Percentiles rank a stretch among this genome's conserved stretches.
Conservation (phyloP, 306 rosid species). For the Prunus mira region DNA sequence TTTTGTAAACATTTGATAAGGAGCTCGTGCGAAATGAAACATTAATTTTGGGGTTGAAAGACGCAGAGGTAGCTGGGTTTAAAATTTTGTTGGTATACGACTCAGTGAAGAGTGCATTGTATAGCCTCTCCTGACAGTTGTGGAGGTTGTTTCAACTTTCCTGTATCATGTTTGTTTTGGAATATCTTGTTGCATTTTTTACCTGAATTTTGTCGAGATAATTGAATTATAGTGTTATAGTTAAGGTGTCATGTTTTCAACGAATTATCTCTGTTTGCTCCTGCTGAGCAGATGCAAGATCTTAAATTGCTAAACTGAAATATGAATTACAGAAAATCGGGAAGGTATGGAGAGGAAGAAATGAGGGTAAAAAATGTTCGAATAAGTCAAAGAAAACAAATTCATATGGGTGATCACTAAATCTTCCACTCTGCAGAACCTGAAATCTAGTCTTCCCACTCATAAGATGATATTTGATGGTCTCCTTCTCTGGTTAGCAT, state of each 20-base stretch:
- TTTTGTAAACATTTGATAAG: neutral
- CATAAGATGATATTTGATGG: neutral
- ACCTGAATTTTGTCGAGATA: neutral
- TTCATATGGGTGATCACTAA: neutral
- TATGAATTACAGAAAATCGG: too few species aligned
- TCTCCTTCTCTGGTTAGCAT: slow-evolving; percentile 11
- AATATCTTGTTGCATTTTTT: neutral
- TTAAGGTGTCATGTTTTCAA: neutral
- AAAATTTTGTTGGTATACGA: slow-evolving; percentile 3
- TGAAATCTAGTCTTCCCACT: neutral
- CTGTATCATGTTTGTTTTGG: neutral
- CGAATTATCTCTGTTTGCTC: neutral
- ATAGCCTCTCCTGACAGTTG: slow-evolving; percentile 36
- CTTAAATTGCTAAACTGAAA: too few species aligned
- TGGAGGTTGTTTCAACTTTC: neutral
- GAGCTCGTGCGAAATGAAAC: neutral
- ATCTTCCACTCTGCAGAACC: too few species aligned
- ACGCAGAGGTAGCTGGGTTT: neutral
- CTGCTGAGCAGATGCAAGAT: neutral
- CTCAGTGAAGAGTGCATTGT: slow-evolving; percentile 34
- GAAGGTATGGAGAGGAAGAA: neutral
- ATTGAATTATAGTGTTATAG: neutral
- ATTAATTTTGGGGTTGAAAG: neutral
- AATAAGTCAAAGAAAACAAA: neutral
- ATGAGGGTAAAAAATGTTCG: neutral